A percentile compares a stretch with the other conserved stretches of the same genome.
Conservation (phyloP, 805 yeast genomes). For the Saccharomycopsis fodiens region DNA sequence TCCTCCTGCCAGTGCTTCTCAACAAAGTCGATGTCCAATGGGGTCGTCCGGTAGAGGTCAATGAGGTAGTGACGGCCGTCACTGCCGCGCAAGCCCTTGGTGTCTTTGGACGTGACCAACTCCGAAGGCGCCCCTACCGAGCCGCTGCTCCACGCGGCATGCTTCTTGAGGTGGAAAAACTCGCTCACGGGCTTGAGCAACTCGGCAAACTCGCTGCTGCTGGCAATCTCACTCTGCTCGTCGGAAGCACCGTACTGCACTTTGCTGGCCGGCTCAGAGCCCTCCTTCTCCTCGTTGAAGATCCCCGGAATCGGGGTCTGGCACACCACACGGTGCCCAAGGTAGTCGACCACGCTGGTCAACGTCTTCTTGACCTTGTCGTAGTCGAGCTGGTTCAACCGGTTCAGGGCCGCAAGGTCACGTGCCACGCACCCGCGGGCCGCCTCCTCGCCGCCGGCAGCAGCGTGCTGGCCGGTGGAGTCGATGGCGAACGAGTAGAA, state of each 20-base stretch:
- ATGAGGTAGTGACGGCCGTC: conserved; percentile 81
- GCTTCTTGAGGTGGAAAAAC: conserved; percentile 71
- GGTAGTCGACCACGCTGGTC: conserved; percentile 82
- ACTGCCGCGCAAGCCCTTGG: conserved; percentile 79
- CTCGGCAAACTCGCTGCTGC: conserved; percentile 45
- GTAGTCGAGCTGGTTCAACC: conserved; percentile 58
- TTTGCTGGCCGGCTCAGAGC: conserved; percentile 31
- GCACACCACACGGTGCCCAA: conserved; percentile 81
- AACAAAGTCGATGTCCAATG: conserved; percentile 72
- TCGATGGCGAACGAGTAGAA: conserved; percentile 79
- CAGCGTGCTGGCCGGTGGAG: conserved; percentile 34
- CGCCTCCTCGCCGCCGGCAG: conserved; percentile 59
- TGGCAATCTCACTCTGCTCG: conserved; percentile 41
- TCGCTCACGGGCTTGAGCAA: conserved; percentile 57
- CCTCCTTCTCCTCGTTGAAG: conserved; percentile 36
- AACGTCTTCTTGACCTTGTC: conserved; percentile 61
- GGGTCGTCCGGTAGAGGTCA: conserved; percentile 79
- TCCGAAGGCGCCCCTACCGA: conserved; percentile 32
- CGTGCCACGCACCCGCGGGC: conserved; percentile 73
- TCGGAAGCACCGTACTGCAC: conserved; percentile 74
- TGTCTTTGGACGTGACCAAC: conserved; percentile 62
- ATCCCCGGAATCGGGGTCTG: conserved; percentile 97
- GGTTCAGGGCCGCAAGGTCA: conserved; percentile 67
- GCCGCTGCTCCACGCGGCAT: conserved; percentile 40
- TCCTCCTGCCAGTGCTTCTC: conserved; percentile 43